Conservation (phyloP, 805 yeast genomes). For the Debaryomyces prosopidis region DNA sequence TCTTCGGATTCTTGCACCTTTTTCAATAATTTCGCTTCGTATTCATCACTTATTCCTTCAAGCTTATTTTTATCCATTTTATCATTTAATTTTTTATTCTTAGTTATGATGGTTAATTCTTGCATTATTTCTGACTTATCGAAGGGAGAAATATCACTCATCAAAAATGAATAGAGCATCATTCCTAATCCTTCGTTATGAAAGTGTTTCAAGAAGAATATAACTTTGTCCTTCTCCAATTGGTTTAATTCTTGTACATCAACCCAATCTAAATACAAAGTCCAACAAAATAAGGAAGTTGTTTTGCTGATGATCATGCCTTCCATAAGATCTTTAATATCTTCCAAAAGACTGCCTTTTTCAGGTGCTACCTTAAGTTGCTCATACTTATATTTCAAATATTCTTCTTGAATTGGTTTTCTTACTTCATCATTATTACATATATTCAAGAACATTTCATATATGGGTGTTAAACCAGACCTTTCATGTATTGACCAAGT, state of each 20-base stretch:
- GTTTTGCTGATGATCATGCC: conserved; percentile 74
- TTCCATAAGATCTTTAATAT: conserved; percentile 57
- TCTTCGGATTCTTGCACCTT: conserved; percentile 14
- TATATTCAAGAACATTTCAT: conserved; percentile 55
- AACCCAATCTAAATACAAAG: conserved; percentile 67
- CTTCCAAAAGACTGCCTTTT: conserved; percentile 28
- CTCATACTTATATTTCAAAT: conserved; percentile 56
- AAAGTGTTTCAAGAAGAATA: conserved; percentile 57
- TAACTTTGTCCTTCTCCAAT: conserved; percentile 44
- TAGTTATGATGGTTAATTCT: conserved; percentile 16
- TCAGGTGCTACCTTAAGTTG: conserved; percentile 60
- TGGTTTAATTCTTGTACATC: conserved; percentile 55
- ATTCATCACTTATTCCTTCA: conserved; percentile 11
- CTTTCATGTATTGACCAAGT: conserved; percentile 49
- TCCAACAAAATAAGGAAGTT: conserved; percentile 68
- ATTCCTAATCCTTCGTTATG: conserved; percentile 62
- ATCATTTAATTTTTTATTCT: conserved; percentile 7
- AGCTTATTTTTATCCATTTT: conserved; percentile 3
- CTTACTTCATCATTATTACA: conserved; percentile 63
- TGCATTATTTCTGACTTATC: conserved; percentile 27
- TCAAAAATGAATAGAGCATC: conserved; percentile 59
- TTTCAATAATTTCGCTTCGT: conserved; percentile 16
- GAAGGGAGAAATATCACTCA: conserved; percentile 71
- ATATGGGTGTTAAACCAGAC: conserved; percentile 55
- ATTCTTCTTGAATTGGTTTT: conserved; percentile 56